Conservation (phyloP, 2,329 filamentous ascomycete species). For the Stagonosporopsis tanaceti region DNA sequence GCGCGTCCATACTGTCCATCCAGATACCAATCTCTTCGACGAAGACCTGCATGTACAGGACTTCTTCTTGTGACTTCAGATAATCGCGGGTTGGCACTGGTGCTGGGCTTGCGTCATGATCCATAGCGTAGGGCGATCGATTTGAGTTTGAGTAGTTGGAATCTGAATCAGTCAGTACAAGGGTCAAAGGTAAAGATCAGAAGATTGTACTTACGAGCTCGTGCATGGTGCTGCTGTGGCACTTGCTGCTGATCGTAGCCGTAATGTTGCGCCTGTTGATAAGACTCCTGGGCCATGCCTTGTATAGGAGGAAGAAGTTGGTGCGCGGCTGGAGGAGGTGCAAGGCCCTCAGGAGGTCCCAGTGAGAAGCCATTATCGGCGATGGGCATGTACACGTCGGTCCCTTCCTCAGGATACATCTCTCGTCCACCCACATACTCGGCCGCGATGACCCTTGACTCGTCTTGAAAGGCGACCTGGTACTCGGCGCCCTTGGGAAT, state of each 20-base stretch:
- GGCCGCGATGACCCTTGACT: conserved; percentile 87
- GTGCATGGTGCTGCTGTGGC: conserved; percentile 39
- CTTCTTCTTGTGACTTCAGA: conserved; percentile 77
- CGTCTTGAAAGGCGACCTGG: conserved; percentile 82
- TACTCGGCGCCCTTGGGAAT: conserved; percentile 62
- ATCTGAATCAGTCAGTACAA: conserved; percentile 26
- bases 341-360: conserved; percentile 33
- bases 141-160: conserved; percentile 39
- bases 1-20: conserved; percentile 91
- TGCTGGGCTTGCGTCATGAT: conserved; percentile 33
- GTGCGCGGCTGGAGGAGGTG: conserved; percentile 48
- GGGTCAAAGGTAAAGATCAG: background rate
- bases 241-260: conserved; percentile 49
- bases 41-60: conserved; percentile 91
- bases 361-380: conserved; percentile 41
- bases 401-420: conserved; percentile 69
- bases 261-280: conserved; percentile 54
- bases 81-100: conserved; percentile 62
- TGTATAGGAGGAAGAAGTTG: conserved; percentile 62
- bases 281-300: conserved; percentile 57
- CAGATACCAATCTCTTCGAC: conserved; percentile 88
- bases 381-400: conserved; percentile 28
- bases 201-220: conserved; percentile 28
- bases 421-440: conserved; percentile 84
- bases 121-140: conserved; percentile 35